phyloP scores from a whole-genome alignment of 345 rosid species.

The Camelina neglecta region DNA sequence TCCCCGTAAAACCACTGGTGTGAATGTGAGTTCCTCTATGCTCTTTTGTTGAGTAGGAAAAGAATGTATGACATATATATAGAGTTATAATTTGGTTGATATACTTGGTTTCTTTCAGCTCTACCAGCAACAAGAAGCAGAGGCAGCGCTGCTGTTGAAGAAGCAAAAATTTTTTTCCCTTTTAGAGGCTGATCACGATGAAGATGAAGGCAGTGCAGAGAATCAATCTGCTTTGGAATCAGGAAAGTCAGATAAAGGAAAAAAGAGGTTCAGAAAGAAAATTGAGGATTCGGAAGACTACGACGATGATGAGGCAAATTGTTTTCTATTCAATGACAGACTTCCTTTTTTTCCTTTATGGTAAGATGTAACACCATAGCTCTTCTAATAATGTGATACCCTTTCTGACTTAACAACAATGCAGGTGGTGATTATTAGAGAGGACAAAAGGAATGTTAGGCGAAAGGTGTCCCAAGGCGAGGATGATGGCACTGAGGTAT shows the following conservation, averaged over 20 bases:
- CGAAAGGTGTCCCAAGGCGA: slow-evolving; percentile 53
- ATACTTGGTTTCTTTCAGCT: slow-evolving; percentile 45
- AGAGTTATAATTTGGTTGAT: background rate
- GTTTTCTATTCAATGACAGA: slow-evolving; percentile 38
- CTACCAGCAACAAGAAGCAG: slow-evolving; percentile 77
- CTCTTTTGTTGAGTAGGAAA: background rate
- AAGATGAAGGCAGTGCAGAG: slow-evolving; percentile 28
- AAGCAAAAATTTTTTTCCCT: slow-evolving; percentile 60
- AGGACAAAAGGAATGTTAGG: slow-evolving; percentile 56
- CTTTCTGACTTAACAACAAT: slow-evolving; percentile 41
- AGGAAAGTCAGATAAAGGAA: slow-evolving; percentile 44
- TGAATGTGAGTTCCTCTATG: slow-evolving; percentile 53
- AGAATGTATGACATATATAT: background rate
- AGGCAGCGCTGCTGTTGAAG: slow-evolving; percentile 62
- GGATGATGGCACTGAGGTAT: slow-evolving; percentile 75
- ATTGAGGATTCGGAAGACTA: slow-evolving; percentile 55
- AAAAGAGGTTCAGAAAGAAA: slow-evolving; percentile 79
- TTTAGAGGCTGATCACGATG: slow-evolving; percentile 62
- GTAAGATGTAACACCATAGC: slow-evolving; percentile 30
- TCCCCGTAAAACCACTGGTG: slow-evolving; percentile 50
- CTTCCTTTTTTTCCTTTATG: slow-evolving; percentile 29
- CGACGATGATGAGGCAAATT: slow-evolving; percentile 62
- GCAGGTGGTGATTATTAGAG: slow-evolving; percentile 52
- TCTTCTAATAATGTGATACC: slow-evolving; percentile 30
- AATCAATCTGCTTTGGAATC: slow-evolving; percentile 46